Evolutionary conservation across 805 yeast genomes (phyloP), one percentile per base, ranked within the genome.

Genomic region (Kodamaea restingae): DNA sequence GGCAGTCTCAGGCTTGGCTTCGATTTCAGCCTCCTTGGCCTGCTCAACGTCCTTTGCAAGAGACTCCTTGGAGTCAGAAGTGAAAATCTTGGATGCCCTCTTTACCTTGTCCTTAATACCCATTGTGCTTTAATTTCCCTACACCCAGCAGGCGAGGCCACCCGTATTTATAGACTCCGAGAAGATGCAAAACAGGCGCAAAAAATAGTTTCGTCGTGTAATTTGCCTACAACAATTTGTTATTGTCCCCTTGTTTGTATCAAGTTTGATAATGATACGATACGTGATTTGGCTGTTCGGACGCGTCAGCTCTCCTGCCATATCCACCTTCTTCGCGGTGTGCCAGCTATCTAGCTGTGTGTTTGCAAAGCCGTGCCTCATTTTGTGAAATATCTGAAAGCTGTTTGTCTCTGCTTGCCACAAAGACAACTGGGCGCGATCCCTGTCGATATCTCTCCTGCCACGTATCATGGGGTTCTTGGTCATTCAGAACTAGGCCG

Each of bases 31-130:
- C 15, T 25, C 43, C 38, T 39, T 39, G 22, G 28, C 4, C 25
- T 38, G 41, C 18, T 39, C 42, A 34, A 34, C 32, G 15, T 39
- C 42, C 36, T 38, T 38, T n/a, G 36, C 17, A 38, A 53, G 49
- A 10, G 46, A 43, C 41, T 60, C 60, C 47, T 58, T 56, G 33
- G 51, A 45, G 32, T 61, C 62, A 26, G 50, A 48, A 32, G 48
- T 41, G 48, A 63, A 63, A 41, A 61, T 56, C 52, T 54, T 61
- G 26, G 68, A 63, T 17, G 62, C 63, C 58, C 70, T 63, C 55
- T 58, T 63, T 39, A 63, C 61, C 51, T 47, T 63, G 44, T 63
- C 65, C 47, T 61, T 61, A 41, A 63, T 58, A 47, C 65, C 65
- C 69, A 63, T 63, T 42, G 18, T 50, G 29, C 22, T 5, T 20